Evolutionary conservation across 331 rosid genomes (phyloP), one percentile per base, ranked within the genome.

Genomic region (Saraca asoca): DNA sequence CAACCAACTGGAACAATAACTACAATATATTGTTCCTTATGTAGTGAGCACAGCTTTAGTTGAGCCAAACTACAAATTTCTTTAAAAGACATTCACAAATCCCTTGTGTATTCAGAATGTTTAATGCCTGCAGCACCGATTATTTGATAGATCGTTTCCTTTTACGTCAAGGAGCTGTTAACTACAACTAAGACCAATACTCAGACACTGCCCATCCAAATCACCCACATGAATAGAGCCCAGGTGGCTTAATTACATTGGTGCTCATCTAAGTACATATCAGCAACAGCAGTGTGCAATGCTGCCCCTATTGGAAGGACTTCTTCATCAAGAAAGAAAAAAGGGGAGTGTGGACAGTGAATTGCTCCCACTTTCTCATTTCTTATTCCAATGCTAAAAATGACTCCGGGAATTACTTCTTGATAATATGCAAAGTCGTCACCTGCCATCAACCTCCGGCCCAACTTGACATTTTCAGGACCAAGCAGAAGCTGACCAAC

Each of bases 401-500:
- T 58, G 12, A 66, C 35, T 69, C 92, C 92, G 0, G 95, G 95
- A 69, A 85, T 73, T 56, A 74, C 38, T 71, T 85, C 68, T 57
- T 85, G 95, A 75, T 81, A 81, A 71, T 12, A 83, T 46, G 95
- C 87, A 49, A 85, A 87, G 75, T 90, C 96, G 73, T 90, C 96
- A 33, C 90, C 87, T 15, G 87, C 90, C 96, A 87, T 76, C 20
- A 72, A 69, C 64, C 37, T 81, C 70, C 45, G 7, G 50, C 65
- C 85, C 13, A 43, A 72, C 79, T 44, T 64, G 51, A 87, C 90
- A 72, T 87, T 87, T 51, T 82, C 74, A 11, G 80, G 72, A 60
- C 88, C 92, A 44, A 87, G 77, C 69, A 90, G 33, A 79, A 78
- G 87, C 20, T 75, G 50, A 9, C 91, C 88, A 9, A 85, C 85